phyloP scores from a whole-genome alignment of 164 flowering plant genomes.

The Cinnamomum micranthum region DNA sequence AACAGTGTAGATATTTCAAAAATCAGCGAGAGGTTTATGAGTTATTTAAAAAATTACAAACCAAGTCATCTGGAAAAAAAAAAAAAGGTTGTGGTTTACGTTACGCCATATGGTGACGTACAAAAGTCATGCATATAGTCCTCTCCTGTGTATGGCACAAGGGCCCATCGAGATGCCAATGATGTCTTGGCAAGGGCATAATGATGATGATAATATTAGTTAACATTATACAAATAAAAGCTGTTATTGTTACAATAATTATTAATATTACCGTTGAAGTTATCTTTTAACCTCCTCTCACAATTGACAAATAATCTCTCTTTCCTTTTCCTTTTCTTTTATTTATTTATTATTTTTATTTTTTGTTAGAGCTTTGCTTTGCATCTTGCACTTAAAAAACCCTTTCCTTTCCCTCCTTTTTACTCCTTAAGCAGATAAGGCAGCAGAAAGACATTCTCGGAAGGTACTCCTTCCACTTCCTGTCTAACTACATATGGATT shows the following conservation, averaged over 20 bases:
- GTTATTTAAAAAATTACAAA: no score
- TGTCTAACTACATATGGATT: conserved; percentile 65
- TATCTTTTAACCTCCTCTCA: no score
- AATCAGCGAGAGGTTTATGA: no score
- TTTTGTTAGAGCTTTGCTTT: background rate
- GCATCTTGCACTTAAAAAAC: background rate
- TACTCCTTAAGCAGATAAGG: conserved; percentile 44
- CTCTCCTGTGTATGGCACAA: background rate
- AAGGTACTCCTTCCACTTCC: conserved; percentile 43
- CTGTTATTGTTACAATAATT: no score
- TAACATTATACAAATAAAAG: no score
- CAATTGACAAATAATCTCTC: no score
- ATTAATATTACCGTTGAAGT: no score
- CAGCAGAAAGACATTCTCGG: conserved; percentile 74
- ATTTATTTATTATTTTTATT: background rate
- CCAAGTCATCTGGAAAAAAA: background rate
- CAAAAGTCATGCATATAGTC: background rate
- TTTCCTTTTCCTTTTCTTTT: background rate
- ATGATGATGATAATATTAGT: background rate
- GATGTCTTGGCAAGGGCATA: background rate
- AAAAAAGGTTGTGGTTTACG: background rate
- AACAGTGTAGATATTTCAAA: no score
- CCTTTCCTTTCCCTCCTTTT: background rate
- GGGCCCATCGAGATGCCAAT: background rate
- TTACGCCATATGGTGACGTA: background rate